Conservation (phyloP, 768 basidiomycete genomes). For the Mycena crocata region DNA sequence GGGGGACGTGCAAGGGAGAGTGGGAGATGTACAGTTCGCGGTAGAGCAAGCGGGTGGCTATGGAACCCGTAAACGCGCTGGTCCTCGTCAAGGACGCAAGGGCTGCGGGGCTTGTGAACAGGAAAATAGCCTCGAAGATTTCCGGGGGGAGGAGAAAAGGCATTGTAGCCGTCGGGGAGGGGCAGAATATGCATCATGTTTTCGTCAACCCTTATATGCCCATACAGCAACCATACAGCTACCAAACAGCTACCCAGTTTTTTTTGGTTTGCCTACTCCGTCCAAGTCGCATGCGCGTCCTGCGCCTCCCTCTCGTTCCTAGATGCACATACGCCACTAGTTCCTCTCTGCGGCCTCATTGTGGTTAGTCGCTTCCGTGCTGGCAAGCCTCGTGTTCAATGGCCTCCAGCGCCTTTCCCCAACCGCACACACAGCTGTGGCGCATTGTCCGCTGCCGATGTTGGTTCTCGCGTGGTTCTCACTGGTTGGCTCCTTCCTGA, state of each 20-base stretch:
- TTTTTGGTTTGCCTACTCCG: conserved; percentile 18
- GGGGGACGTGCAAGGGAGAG: conserved; percentile 48
- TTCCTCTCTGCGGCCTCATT: conserved; percentile 27
- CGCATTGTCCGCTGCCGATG: conserved; percentile 62
- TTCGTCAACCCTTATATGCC: no score
- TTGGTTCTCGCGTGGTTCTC: conserved; percentile 72
- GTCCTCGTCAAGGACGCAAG: conserved; percentile 64
- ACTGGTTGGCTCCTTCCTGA: conserved; percentile 87
- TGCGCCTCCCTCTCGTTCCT: conserved; percentile 10
- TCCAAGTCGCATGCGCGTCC: conserved; percentile 24
- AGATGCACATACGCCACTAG: conserved; percentile 7
- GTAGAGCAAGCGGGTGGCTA: conserved; percentile 75
- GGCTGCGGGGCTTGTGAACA: conserved; percentile 43
- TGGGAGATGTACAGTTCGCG: conserved; percentile 61
- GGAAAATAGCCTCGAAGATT: conserved; percentile 66
- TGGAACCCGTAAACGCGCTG: conserved; percentile 52
- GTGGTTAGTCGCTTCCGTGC: conserved; percentile 25
- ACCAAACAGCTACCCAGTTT: no score
- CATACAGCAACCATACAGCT: no score
- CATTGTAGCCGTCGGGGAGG: conserved; percentile 28
- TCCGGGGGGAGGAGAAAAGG: conserved; percentile 70
- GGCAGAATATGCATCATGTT: background rate
- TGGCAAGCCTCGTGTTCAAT: conserved; percentile 23
- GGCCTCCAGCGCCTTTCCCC: conserved; percentile 65
- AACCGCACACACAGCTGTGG: conserved; percentile 73